A percentile compares a stretch with the other conserved stretches of the same genome.
These are phyloP conservation scores for Limnomonas spitsbergensis DNA, from an alignment of 139 green algal species.

Conservation along the genomic window DNA sequence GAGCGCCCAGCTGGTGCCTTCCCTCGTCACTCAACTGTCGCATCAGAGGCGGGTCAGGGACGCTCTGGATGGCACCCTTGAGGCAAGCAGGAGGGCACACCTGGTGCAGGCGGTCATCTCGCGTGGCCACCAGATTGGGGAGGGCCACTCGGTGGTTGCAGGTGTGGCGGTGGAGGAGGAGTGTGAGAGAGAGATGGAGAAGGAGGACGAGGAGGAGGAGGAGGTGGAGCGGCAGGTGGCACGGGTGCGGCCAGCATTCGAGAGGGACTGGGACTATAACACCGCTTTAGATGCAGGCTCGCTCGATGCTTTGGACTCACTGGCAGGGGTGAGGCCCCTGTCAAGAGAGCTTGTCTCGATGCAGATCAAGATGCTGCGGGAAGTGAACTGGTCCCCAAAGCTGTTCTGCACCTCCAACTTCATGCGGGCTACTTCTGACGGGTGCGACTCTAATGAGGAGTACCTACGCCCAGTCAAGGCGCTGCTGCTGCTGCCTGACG, in stretches of 20 bases:
- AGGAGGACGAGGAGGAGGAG: slow-evolving; percentile 52
- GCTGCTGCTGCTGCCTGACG: slow-evolving; percentile 34
- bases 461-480: slow-evolving; percentile 40
- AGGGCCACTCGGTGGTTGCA: slow-evolving; percentile 19
- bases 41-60: background rate
- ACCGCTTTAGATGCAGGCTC: background rate
- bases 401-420: slow-evolving; percentile 46
- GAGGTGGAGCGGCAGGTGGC: slow-evolving; percentile 40
- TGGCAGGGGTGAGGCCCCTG: slow-evolving; percentile 9
- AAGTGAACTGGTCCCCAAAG: too few species aligned
- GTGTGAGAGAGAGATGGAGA: slow-evolving; percentile 50
- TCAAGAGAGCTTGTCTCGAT: too few species aligned
- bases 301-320: slow-evolving; percentile 8
- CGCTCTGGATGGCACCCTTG: background rate
- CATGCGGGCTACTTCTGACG: background rate
- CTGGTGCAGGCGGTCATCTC: background rate
- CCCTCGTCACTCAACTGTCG: background rate
- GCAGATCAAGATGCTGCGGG: too few species aligned
- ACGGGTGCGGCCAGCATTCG: background rate
- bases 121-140: background rate
- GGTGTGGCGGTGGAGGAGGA: slow-evolving; percentile 37
- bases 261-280: slow-evolving; percentile 38
- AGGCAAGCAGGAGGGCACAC: background rate
- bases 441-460: slow-evolving; percentile 1
- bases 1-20: background rate